These are phyloP conservation scores for Ceratocystis ficicola DNA, from an alignment of 2,329 filamentous ascomycete species.

Conservation along the genomic window DNA sequence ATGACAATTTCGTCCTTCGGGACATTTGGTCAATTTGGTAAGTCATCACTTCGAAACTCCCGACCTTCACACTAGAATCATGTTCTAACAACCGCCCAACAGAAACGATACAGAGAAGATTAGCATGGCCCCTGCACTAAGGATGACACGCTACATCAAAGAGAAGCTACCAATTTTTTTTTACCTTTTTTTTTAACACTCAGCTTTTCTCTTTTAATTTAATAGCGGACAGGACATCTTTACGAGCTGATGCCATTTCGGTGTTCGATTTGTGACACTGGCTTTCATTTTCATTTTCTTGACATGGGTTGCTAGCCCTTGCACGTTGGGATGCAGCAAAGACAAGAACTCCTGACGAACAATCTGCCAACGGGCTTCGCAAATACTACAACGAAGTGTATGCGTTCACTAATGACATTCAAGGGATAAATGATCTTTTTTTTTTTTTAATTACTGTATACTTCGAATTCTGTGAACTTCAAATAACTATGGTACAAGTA, in stretches of 20 bases:
- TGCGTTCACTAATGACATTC: too few species aligned
- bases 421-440: background rate
- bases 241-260: background rate
- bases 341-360: too few species aligned
- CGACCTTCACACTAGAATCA: too few species aligned
- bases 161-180: constrained; percentile 45
- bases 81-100: constrained; percentile 9
- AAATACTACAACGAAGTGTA: too few species aligned
- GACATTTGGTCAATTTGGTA: constrained; percentile 24
- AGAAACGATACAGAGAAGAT: constrained; percentile 51
- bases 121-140: constrained; percentile 82
- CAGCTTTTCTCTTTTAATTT: background rate
- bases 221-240: background rate
- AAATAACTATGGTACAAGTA: background rate
- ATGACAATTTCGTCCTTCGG: constrained; percentile 17
- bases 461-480: constrained; percentile 10
- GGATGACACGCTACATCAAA: constrained; percentile 85
- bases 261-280: constrained; percentile 13
- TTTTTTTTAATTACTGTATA: background rate
- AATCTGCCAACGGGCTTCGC: too few species aligned
- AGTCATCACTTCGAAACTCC: constrained; percentile 4
- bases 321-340: too few species aligned
- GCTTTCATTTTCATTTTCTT: background rate
- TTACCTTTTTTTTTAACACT: background rate
- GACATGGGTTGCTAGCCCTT: too few species aligned